phyloP scores from a whole-genome alignment of 2,329 filamentous ascomycete species.

The Talaromyces atroroseus region DNA sequence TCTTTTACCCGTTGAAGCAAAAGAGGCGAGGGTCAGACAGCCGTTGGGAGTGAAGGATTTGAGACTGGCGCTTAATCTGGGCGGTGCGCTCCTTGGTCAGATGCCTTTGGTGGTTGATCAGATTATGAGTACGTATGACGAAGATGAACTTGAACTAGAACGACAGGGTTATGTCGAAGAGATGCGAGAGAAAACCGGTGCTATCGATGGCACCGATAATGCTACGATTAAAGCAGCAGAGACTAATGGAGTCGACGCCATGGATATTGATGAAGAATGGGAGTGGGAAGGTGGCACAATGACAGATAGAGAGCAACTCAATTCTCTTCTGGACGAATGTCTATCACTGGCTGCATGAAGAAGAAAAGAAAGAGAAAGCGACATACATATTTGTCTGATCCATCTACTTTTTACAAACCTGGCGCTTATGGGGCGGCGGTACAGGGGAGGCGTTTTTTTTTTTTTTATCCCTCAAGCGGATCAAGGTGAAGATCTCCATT shows the following conservation, averaged over 20 bases:
- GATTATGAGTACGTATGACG: constrained; percentile 65
- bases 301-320: constrained; percentile 33
- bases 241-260: constrained; percentile 26
- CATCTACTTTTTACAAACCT: neutral
- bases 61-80: constrained; percentile 67
- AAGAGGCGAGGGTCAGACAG: constrained; percentile 64
- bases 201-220: no score
- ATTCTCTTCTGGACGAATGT: constrained; percentile 37
- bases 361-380: neutral
- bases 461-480: neutral
- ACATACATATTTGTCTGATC: neutral
- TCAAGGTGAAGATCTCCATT: neutral
- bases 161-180: constrained; percentile 28
- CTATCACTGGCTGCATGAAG: constrained; percentile 36
- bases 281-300: constrained; percentile 36
- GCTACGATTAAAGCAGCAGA: constrained; percentile 14
- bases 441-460: neutral
- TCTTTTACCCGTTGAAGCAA: constrained; percentile 73
- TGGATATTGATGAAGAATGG: constrained; percentile 36
- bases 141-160: constrained; percentile 63
- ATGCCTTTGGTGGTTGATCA: constrained; percentile 70
- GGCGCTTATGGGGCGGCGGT: neutral
- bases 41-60: constrained; percentile 74
- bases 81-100: constrained; percentile 68
- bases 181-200: constrained; percentile 3